A percentile compares a stretch with the other conserved stretches of the same genome.
These are phyloP conservation scores for Hygrocybe coccinea DNA, from an alignment of 768 basidiomycete species.

Conservation along the genomic window DNA sequence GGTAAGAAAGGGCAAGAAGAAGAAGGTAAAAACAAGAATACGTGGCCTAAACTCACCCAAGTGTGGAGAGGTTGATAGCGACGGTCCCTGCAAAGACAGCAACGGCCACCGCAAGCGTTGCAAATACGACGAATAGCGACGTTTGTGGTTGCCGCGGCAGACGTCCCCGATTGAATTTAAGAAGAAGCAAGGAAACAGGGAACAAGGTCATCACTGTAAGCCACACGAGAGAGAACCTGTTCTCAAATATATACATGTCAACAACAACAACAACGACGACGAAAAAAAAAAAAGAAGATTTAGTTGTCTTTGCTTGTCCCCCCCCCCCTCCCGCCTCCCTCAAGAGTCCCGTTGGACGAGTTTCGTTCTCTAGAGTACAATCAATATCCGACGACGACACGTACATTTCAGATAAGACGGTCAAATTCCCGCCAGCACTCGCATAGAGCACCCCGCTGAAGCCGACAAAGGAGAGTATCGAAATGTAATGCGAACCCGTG, in stretches of 20 bases:
- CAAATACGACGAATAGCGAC: conserved; percentile 37
- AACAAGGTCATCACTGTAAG: conserved; percentile 61
- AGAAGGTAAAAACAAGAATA: no score
- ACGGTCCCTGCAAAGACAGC: conserved; percentile 57
- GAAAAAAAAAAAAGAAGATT: no score
- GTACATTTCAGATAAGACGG: conserved; percentile 56
- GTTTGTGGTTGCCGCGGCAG: conserved; percentile 42
- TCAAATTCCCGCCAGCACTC: conserved; percentile 47
- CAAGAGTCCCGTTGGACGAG: no score
- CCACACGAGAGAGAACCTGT: conserved; percentile 65
- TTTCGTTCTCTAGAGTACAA: no score
- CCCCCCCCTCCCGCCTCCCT: no score
- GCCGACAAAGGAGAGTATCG: conserved; percentile 45
- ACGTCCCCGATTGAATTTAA: conserved; percentile 63
- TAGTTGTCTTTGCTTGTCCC: no score
- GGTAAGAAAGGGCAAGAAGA: no score
- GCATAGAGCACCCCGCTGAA: conserved; percentile 56
- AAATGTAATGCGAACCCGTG: conserved; percentile 50
- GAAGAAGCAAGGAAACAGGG: conserved; percentile 52
- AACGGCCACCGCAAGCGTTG: conserved; percentile 39
- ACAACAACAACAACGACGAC: no score
- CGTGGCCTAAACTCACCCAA: conserved; percentile 47
- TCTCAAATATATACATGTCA: not conserved
- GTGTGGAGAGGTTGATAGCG: conserved; percentile 50
- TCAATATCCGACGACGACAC: no score